Conservation (phyloP, 2,329 filamentous ascomycete species). For the Arthrocladium fulminans region DNA sequence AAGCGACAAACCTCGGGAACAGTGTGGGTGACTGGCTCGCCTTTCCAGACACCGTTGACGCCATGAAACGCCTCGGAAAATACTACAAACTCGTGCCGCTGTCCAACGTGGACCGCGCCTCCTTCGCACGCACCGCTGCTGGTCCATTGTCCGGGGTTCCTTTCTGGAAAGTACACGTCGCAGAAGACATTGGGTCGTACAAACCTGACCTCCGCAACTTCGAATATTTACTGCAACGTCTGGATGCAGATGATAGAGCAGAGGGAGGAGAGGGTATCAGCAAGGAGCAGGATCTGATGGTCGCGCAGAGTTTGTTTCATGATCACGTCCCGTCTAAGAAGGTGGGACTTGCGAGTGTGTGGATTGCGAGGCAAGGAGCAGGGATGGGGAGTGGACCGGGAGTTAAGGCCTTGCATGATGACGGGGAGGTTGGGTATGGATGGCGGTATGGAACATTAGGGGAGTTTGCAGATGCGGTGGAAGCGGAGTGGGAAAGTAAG, state of each 20-base stretch:
- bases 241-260: conserved; percentile 39
- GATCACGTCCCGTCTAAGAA: conserved; percentile 58
- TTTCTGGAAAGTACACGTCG: conserved; percentile 60
- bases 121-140: conserved; percentile 39
- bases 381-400: conserved; percentile 38
- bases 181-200: conserved; percentile 61
- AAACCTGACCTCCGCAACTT: conserved; percentile 61
- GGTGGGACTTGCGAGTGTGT: conserved; percentile 49
- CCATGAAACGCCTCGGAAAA: conserved; percentile 40
- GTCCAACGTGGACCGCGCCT: conserved; percentile 48
- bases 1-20: conserved; percentile 40
- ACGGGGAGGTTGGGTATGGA: conserved; percentile 36
- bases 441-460: conserved; percentile 52
- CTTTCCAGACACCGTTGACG: conserved; percentile 49
- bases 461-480: conserved; percentile 52
- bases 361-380: conserved; percentile 49
- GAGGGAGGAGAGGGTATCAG: conserved; percentile 48
- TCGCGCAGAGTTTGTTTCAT: conserved; percentile 57
- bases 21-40: conserved; percentile 45
- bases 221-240: conserved; percentile 49
- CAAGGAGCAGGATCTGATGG: conserved; percentile 53
- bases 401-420: conserved; percentile 29
- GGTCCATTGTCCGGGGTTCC: conserved; percentile 43
- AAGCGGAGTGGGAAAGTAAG: conserved; percentile 27
- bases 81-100: conserved; percentile 49